Percentiles rank a stretch among this genome's conserved stretches.
phyloP scores from a whole-genome alignment of 1,139 yeast species.

The Geotrichum europaeum region DNA sequence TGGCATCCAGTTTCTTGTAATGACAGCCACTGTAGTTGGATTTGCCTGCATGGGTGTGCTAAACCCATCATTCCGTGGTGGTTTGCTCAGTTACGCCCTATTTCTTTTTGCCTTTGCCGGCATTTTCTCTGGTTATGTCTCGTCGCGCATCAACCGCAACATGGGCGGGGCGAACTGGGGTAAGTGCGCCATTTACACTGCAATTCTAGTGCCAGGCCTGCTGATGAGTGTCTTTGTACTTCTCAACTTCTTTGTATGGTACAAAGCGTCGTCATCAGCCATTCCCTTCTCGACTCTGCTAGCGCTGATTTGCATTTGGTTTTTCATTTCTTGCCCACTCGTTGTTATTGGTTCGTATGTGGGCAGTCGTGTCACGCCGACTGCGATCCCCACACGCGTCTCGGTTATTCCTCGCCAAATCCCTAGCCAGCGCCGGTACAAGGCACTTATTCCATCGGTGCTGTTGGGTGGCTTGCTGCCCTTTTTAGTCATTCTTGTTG shows the following conservation, averaged over 20 bases:
- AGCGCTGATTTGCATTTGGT: conserved; percentile 51
- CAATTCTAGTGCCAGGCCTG: conserved; percentile 48
- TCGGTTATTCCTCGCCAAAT: conserved; percentile 35
- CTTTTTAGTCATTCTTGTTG: conserved; percentile 75
- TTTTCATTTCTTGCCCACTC: conserved; percentile 64
- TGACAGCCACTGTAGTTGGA: conserved; percentile 54
- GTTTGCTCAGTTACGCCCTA: conserved; percentile 56
- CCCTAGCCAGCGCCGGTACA: conserved; percentile 40
- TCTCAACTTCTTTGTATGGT: conserved; percentile 68
- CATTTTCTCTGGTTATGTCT: conserved; percentile 63
- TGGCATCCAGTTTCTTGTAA: conserved; percentile 66
- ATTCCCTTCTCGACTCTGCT: conserved; percentile 70
- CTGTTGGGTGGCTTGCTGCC: conserved; percentile 63
- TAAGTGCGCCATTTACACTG: conserved; percentile 28
- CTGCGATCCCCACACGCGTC: conserved; percentile 31
- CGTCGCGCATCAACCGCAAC: conserved; percentile 54
- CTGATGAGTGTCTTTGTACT: conserved; percentile 49
- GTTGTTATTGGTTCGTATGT: conserved; percentile 64
- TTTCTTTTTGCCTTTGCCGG: conserved; percentile 64
- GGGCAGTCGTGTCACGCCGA: conserved; percentile 43
- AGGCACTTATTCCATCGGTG: conserved; percentile 28
- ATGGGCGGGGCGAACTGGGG: conserved; percentile 41
- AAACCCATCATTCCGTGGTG: conserved; percentile 59
- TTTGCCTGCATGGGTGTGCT: conserved; percentile 54
- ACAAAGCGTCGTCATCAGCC: conserved; percentile 68